phyloP scores from a whole-genome alignment of 2,329 filamentous ascomycete species.

The Cercospora berteroae region DNA sequence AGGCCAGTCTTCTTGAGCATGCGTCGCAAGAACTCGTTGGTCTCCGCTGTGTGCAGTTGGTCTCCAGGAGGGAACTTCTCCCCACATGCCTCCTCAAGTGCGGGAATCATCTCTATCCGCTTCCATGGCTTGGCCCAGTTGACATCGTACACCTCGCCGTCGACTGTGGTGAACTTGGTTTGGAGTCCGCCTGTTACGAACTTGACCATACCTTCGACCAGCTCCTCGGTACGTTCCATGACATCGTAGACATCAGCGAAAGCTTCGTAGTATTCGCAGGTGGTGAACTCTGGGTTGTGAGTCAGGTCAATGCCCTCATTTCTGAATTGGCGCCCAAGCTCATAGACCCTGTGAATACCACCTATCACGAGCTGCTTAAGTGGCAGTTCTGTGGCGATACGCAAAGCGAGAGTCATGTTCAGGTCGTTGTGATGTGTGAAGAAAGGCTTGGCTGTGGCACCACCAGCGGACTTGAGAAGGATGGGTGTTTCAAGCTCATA shows the following conservation, averaged over 20 bases:
- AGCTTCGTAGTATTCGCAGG: slow-evolving; percentile 94
- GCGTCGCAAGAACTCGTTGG: slow-evolving; percentile 79
- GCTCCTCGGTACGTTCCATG: slow-evolving; percentile 87
- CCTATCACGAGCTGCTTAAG: slow-evolving; percentile 96
- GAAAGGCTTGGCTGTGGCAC: slow-evolving; percentile 93
- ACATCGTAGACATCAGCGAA: slow-evolving; percentile 83
- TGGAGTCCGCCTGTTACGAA: slow-evolving; percentile 66
- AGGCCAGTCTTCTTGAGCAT: slow-evolving; percentile 87
- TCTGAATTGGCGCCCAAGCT: slow-evolving; percentile 91
- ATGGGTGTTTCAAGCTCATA: slow-evolving; percentile 95
- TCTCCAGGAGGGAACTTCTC: slow-evolving; percentile 92
- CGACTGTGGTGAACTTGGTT: slow-evolving; percentile 74
- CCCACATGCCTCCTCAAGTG: slow-evolving; percentile 81
- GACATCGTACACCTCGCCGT: slow-evolving; percentile 81
- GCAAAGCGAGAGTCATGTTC: slow-evolving; percentile 91
- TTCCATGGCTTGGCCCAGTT: slow-evolving; percentile 97
- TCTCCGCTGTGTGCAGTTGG: slow-evolving; percentile 84
- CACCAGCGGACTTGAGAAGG: slow-evolving; percentile 93
- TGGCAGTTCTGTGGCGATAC: slow-evolving; percentile 91
- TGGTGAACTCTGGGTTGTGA: slow-evolving; percentile 98
- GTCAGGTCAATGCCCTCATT: slow-evolving; percentile 91
- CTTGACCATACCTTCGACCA: slow-evolving; percentile 87
- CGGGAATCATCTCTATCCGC: slow-evolving; percentile 91
- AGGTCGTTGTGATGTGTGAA: slow-evolving; percentile 94
- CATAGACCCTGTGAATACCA: slow-evolving; percentile 90